Base-by-base conservation (phyloP, 1,284 basidiomycete genomes). In the Gymnopus androsaceus region DNA sequence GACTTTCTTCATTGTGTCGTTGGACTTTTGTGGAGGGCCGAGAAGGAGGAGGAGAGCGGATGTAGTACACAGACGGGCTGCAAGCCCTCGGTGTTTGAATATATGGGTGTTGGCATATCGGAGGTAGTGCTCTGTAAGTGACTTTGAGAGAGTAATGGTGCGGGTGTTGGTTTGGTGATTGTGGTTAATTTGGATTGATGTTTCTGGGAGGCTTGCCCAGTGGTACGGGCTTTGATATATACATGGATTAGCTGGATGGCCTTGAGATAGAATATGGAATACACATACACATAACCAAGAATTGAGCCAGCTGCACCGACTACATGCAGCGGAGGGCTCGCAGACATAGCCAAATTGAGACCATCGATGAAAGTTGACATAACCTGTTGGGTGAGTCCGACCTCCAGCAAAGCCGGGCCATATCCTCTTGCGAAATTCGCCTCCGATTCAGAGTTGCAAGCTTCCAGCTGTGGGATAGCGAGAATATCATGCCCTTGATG, bases 81-180 rank as follows among this genome's bases (percentile, higher is more conserved):
- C 58, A 15, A 68, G 61, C 12, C 66, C 64, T 9, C 63, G 61
- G n/a, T 63, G 63, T 12, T 57, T 55, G 51, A 69, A 67, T 45
- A 61, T 59, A n/a, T 59, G 57, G 28, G 64, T 51, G 48, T 68
- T 70, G 12, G 67, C 67, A 33, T 57, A 46, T 31, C 61, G 62
- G 38, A 70, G 63, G 52, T 67, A 69, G 27, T 66, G 64, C 51
- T 70, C 69, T 15, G 69, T 66, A 25, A 67, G 58, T 15, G 62
- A 62, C 55, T 68, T 69, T 31, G 66, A 67, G 21, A 70, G 49
- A 27, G 63, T n/a, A n/a, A n/a, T n/a, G n/a, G n/a, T 42, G 30
- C 51, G 63, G 55, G 59, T 62, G 9, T 56, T 63, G 0, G 50
- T 57, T 34, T 65, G 55, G 1, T 66, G 63, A 23, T 52, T 53